A percentile compares a stretch with the other conserved stretches of the same genome.
Evolutionary conservation across 1,284 basidiomycete species (phyloP).

Genomic region (Microbotryum saponariae): DNA sequence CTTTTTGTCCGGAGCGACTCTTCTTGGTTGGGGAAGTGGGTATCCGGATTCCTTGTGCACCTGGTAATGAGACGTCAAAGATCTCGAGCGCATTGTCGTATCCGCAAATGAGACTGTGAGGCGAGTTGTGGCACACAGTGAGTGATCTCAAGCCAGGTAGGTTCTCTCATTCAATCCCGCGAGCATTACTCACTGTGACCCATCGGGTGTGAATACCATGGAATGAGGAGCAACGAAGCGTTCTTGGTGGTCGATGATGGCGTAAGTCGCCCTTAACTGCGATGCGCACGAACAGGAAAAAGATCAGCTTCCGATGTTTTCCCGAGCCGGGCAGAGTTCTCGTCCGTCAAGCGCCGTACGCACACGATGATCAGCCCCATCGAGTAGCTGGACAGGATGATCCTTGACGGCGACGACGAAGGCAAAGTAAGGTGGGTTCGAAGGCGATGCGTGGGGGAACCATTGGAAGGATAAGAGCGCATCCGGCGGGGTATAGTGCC

Average conservation of each 20-base stretch:
- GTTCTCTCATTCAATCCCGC: neutral
- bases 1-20: conserved; percentile 75
- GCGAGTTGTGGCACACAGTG: neutral
- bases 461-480: conserved; percentile 28
- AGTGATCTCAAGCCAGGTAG: neutral
- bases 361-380: conserved; percentile 19
- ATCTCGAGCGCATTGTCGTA: conserved; percentile 83
- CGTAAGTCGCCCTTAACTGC: conserved; percentile 79
- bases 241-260: conserved; percentile 82
- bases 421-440: conserved; percentile 23
- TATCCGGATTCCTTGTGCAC: conserved; percentile 58
- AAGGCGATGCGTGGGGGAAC: conserved; percentile 22
- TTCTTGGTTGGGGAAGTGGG: conserved; percentile 68
- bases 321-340: too few relatives aligned
- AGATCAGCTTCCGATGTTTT: neutral
- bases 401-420: conserved; percentile 30
- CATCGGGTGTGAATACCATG: conserved; percentile 64
- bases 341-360: neutral
- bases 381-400: conserved; percentile 27
- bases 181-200: conserved; percentile 52
- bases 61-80: conserved; percentile 66
- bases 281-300: neutral
- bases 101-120: conserved; percentile 70
- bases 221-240: conserved; percentile 75
- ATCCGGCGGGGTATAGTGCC: conserved; percentile 20